Conservation (phyloP, 176 grass and related monocot species). For the Oryza officinalis region DNA sequence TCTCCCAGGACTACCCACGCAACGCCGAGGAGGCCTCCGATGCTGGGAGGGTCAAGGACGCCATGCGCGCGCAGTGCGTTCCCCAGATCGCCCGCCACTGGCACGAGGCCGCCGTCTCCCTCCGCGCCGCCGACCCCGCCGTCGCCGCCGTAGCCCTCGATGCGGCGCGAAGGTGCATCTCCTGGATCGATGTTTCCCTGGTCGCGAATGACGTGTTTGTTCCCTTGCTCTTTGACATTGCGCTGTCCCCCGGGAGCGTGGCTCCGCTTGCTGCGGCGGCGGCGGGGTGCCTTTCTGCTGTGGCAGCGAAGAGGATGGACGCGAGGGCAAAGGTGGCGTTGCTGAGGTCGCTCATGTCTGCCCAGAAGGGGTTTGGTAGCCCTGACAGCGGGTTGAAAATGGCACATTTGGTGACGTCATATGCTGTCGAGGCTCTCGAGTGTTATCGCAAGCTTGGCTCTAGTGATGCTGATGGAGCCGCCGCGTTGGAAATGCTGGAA, state of each 20-base stretch:
- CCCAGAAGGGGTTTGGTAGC: constrained; percentile 51
- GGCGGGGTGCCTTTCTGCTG: constrained; percentile 71
- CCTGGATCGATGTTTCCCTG: constrained; percentile 92
- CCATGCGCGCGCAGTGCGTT: constrained; percentile 87
- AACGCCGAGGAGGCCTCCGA: constrained; percentile 52
- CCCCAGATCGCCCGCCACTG: constrained; percentile 92
- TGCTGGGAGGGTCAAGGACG: constrained; percentile 80
- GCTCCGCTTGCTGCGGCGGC: constrained; percentile 60
- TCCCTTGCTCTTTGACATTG: constrained; percentile 82
- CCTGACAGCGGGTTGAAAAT: constrained; percentile 68
- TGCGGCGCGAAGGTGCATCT: constrained; percentile 71
- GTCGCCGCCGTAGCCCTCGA: constrained; percentile 65
- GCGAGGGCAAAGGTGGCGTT: constrained; percentile 64
- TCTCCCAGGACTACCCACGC: constrained; percentile 88
- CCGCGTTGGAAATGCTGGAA: constrained; percentile 74
- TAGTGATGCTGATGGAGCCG: constrained; percentile 51
- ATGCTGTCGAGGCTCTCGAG: constrained; percentile 69
- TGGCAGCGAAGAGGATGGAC: constrained; percentile 85
- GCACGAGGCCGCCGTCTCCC: constrained; percentile 59
- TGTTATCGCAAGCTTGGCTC: constrained; percentile 75
- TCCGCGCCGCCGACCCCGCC: constrained; percentile 50
- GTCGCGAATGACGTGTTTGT: constrained; percentile 85
- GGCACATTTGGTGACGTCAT: constrained; percentile 60
- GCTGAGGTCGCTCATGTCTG: constrained; percentile 60
- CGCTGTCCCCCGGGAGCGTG: constrained; percentile 52